A percentile compares a stretch with the other conserved stretches of the same genome.
Evolutionary conservation across 139 green algal genomes (phyloP).

Genomic region (Nannochloris sp.): DNA sequence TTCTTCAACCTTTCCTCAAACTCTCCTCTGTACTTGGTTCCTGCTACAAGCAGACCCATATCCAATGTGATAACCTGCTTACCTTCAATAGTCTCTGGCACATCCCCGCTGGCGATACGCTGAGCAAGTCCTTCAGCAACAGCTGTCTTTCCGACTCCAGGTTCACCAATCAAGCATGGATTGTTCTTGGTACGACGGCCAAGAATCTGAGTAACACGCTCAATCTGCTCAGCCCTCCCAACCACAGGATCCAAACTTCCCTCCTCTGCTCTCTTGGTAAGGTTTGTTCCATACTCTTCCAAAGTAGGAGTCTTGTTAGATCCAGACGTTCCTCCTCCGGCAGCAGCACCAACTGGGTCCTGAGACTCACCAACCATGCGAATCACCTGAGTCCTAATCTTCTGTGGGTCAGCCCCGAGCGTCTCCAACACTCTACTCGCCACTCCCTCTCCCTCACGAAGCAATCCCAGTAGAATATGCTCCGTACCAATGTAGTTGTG

Average conservation of each 20-base stretch:
- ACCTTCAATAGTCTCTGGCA: slow-evolving; percentile 98
- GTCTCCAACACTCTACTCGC: slow-evolving; percentile 95
- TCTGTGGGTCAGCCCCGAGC: slow-evolving; percentile 86
- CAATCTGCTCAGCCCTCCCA: slow-evolving; percentile 92
- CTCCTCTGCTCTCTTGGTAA: slow-evolving; percentile 91
- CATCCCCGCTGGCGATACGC: slow-evolving; percentile 85
- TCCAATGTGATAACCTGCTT: slow-evolving; percentile 98
- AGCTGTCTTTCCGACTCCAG: slow-evolving; percentile 96
- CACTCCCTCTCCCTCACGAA: slow-evolving; percentile 96
- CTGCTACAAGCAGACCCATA: slow-evolving; percentile 98
- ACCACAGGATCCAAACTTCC: slow-evolving; percentile 97
- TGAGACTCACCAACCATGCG: slow-evolving; percentile 98
- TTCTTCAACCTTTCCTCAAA: slow-evolving; percentile 99
- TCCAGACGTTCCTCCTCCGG: slow-evolving; percentile 59
- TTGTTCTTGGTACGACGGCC: slow-evolving; percentile 98
- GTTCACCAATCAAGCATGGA: slow-evolving; percentile 96
- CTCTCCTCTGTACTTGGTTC: slow-evolving; percentile 99
- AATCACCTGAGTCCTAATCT: slow-evolving; percentile 97
- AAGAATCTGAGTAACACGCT: slow-evolving; percentile 98
- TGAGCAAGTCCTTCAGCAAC: slow-evolving; percentile 97
- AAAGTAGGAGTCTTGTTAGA: slow-evolving; percentile 97
- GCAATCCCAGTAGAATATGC: slow-evolving; percentile 96
- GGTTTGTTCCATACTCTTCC: slow-evolving; percentile 98
- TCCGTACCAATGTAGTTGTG: slow-evolving; percentile 99
- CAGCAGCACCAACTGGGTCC: slow-evolving; percentile 84